These are phyloP conservation scores for Microdochium nivale DNA, from an alignment of 2,329 filamentous ascomycete species.

Conservation along the genomic window DNA sequence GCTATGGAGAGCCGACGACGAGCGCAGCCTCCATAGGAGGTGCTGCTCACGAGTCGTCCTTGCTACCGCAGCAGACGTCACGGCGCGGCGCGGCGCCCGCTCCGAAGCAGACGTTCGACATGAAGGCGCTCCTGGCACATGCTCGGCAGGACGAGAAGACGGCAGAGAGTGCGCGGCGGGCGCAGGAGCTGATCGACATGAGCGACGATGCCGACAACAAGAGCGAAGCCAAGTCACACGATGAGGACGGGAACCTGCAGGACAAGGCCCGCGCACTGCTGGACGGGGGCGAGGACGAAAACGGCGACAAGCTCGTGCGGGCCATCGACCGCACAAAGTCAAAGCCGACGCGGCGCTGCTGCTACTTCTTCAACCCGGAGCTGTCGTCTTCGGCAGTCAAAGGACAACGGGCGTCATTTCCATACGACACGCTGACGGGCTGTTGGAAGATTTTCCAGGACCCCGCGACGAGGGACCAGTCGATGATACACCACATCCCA, in stretches of 20 bases:
- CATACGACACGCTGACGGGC: slow-evolving; percentile 24
- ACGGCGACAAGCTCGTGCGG: slow-evolving; percentile 22
- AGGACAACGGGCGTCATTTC: slow-evolving; percentile 22
- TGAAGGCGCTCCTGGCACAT: slow-evolving; percentile 53
- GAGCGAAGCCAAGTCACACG: slow-evolving; percentile 4
- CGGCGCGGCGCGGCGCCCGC: slow-evolving; percentile 1
- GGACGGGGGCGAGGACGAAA: slow-evolving; percentile 12
- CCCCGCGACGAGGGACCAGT: slow-evolving; percentile 42
- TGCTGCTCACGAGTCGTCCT: slow-evolving; percentile 32
- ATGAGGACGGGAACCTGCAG: slow-evolving; percentile 19
- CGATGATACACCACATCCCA: slow-evolving; percentile 54
- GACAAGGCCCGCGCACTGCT: slow-evolving; percentile 35
- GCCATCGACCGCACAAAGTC: slow-evolving; percentile 43
- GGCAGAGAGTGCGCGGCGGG: slow-evolving; percentile 43
- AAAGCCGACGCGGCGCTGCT: slow-evolving; percentile 25
- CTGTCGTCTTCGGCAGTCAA: slow-evolving; percentile 12
- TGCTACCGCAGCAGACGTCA: slow-evolving; percentile 30
- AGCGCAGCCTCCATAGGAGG: slow-evolving; percentile 24
- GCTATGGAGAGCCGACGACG: slow-evolving; percentile 38
- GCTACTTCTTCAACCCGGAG: slow-evolving; percentile 40
- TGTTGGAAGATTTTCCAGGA: slow-evolving; percentile 41
- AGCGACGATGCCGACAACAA: slow-evolving; percentile 11
- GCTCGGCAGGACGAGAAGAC: slow-evolving; percentile 50
- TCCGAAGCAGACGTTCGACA: slow-evolving; percentile 52
- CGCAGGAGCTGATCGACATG: slow-evolving; percentile 24